Percentiles rank a stretch among this genome's conserved stretches.
These are phyloP conservation scores for Pichia sp. DNA, from an alignment of 1,139 yeast species.

Conservation along the genomic window DNA sequence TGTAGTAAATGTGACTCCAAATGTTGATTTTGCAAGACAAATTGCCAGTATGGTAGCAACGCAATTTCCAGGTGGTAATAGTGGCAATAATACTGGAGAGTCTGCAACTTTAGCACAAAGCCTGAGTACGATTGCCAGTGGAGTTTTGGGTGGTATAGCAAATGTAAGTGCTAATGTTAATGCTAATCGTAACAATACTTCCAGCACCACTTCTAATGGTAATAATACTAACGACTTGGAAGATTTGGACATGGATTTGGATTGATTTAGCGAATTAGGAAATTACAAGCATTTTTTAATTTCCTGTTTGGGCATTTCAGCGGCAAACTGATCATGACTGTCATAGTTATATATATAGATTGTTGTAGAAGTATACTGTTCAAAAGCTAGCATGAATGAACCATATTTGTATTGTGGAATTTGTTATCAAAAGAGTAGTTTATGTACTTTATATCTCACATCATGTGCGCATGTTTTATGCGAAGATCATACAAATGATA, in stretches of 20 bases:
- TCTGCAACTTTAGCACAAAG: conserved; percentile 2
- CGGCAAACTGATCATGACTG: no score
- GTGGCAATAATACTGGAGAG: neutral
- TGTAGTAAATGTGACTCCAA: no score
- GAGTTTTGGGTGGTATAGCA: conserved; percentile 7
- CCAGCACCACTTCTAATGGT: neutral
- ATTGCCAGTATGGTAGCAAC: conserved; percentile 8
- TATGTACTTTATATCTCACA: neutral
- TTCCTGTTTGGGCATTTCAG: neutral
- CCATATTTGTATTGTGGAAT: conserved; percentile 9
- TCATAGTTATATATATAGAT: no score
- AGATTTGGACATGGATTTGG: conserved; percentile 9
- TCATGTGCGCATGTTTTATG: conserved; percentile 12
- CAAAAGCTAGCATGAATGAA: neutral
- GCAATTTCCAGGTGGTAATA: neutral
- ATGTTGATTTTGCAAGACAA: conserved; percentile 8
- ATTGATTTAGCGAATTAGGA: conserved; percentile 1
- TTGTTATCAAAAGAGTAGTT: conserved; percentile 1
- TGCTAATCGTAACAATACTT: neutral
- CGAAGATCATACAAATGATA: conserved; percentile 4
- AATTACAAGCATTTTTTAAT: neutral
- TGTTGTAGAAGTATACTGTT: no score
- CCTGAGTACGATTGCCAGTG: conserved; percentile 2
- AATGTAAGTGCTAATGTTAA: neutral
- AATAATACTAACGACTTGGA: neutral